phyloP scores from a whole-genome alignment of 306 rosid genomes.

The Leucaena leucocephala region DNA sequence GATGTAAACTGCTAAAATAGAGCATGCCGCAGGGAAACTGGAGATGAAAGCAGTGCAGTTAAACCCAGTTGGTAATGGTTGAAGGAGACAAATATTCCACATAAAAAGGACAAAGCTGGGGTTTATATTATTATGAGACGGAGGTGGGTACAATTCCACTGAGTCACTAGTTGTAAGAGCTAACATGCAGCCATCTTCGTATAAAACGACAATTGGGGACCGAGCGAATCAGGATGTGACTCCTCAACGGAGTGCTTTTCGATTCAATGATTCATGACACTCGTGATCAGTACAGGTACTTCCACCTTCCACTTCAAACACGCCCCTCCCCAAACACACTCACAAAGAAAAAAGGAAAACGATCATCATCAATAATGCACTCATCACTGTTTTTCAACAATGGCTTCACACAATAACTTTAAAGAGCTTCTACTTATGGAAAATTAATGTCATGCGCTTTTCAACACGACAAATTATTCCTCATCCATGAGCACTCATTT shows the following conservation, averaged over 20 bases:
- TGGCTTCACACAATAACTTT: conserved; percentile 32
- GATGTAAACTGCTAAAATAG: not conserved
- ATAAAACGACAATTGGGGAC: conserved; percentile 38
- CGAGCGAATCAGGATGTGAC: conserved; percentile 45
- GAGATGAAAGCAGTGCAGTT: not conserved
- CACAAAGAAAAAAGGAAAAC: not conserved
- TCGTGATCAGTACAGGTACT: conserved; percentile 37
- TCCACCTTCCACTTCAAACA: not conserved
- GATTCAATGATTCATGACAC: conserved; percentile 37
- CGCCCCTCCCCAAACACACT: not conserved
- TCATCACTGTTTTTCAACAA: conserved; percentile 39
- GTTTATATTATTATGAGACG: conserved; percentile 37
- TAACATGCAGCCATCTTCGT: conserved; percentile 25
- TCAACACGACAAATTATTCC: not conserved
- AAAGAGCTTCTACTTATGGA: not conserved
- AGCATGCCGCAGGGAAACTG: no score
- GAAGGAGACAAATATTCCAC: conserved; percentile 28
- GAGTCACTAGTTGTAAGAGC: conserved; percentile 10
- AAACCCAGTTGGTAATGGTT: not conserved
- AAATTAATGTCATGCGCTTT: not conserved
- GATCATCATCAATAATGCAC: conserved; percentile 8
- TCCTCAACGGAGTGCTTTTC: conserved; percentile 37
- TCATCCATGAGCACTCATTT: not conserved
- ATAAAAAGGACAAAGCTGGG: conserved; percentile 28
- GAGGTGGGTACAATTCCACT: conserved; percentile 32